Base-by-base conservation (phyloP, 2,329 filamentous ascomycete genomes). In the Alternaria metachromatica region DNA sequence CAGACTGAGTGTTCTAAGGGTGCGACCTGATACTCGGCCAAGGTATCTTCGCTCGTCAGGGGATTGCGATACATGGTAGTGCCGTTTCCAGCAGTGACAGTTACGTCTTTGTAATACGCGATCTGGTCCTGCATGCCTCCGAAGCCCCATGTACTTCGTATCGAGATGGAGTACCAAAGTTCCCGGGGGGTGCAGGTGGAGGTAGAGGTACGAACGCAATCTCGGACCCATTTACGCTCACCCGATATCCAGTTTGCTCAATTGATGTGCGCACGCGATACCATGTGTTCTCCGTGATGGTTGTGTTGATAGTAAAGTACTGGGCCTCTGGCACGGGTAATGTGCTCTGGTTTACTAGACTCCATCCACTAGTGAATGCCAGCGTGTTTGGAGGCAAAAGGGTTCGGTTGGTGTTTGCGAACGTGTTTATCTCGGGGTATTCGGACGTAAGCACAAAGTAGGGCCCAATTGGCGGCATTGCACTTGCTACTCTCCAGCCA, bases 121-220 rank as follows among this genome's bases (percentile, higher is more conserved):
- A 66, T 67, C 18, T 83, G 80, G 50, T 83, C 81, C 55, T 82
- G 76, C 65, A 73, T 83, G 0, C 77, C 77, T 1, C 82, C 82
- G 50, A 84, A 82, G 0, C 80, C 81, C 62, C 79, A 83, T 1
- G 76, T 67, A 6, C 69, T 30, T 63, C 7, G 25, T 69, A 65
- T 13, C 28, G 30, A 28, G 69, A 70, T 68, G 78, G 8, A 74
- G 65, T 2, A 73, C 75, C 3, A 20, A 60, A 60, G 26, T 13
- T 13, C 13, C 9, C 21, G 4, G 13, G 12, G 20, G 9, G 15
- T 18, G 9, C 15, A 25, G 37, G 33, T 5, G 46, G 57, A 23
- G 57, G 49, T 12, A 59, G 13, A 45, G 57, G 37, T 6, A 59
- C 7, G 5, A 54, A 18, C n/a, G 57, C 49, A n/a, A 59, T 30